Base-by-base conservation (phyloP, 2,329 filamentous ascomycete species). In the Phyllosticta citriasiana region DNA sequence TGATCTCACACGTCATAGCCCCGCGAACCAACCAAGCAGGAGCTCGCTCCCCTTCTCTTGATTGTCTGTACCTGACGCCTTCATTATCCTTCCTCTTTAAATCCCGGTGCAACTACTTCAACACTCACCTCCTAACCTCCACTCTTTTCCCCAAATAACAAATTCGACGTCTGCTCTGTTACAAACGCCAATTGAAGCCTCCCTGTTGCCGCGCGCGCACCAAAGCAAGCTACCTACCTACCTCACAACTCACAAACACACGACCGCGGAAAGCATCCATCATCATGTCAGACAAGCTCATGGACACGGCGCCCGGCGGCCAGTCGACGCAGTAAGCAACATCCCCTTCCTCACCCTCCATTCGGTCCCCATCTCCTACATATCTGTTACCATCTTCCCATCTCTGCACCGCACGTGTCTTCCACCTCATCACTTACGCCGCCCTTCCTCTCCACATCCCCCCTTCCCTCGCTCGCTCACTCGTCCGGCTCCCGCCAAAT, bases 261-360 rank as follows among this genome's bases (percentile, higher is more conserved):
- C 19, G 19, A 22, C 19, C 19, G 19, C 19, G 19, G 2, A 22
- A 22, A 22, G 19, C 19, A 22, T 22, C 19, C 19, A 22, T 22
- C 25, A 65, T 6, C 14, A 83, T 84, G 81, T 78, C 80, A 63
- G 72, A 75, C 19, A 78, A 79, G 64, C 74, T 86, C 52, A 81
- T 86, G 78, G 78, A 84, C 66, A 85, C 81, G 30, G 79, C 80
- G 62, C 76, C 77, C 19, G 84, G 84, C 67, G 84, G 84, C 65
- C 82, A 86, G 71, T 78, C 78, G 62, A 81, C 79, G 4, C 84
- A 84, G 79, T 84, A 76, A 60, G 74, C 66, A 16, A 58, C 40
- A 2, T 12, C 2, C n/a, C 6, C 59, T 55, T 47, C n/a, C 54
- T 16, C 60, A 8, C 24, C 53, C 40, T 33, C 5, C 19, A 40